phyloP scores from a whole-genome alignment of 2,329 filamentous ascomycete species.

The Emmonsia crescens region DNA sequence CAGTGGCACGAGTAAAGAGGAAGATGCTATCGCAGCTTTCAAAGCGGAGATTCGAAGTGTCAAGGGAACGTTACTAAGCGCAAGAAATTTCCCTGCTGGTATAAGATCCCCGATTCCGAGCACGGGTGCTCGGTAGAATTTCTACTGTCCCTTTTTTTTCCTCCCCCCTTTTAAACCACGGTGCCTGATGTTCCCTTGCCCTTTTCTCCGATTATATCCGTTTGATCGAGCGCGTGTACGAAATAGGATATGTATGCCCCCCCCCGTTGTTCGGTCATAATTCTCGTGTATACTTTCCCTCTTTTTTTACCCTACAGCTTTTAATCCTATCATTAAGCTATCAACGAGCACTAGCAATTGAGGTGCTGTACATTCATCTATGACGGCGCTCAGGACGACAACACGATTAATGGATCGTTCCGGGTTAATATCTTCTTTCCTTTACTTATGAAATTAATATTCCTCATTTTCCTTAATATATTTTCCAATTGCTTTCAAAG shows the following conservation, averaged over 20 bases:
- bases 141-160: neutral
- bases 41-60: conserved; percentile 51
- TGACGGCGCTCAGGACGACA: too few species aligned
- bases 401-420: too few species aligned
- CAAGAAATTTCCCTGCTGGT: conserved; percentile 47
- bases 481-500: too few species aligned
- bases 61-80: conserved; percentile 53
- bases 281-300: neutral
- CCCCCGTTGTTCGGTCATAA: neutral
- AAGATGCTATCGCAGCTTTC: conserved; percentile 48
- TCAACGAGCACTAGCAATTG: neutral
- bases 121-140: neutral
- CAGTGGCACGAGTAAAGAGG: conserved; percentile 33
- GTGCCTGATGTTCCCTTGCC: neutral
- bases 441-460: too few species aligned
- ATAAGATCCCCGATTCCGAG: neutral
- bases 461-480: too few species aligned
- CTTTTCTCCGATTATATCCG: neutral
- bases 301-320: neutral
- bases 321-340: neutral
- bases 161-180: neutral
- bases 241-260: neutral
- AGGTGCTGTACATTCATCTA: too few species aligned
- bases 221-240: neutral
- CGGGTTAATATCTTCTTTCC: too few species aligned